Percentiles rank a stretch among this genome's conserved stretches.
Evolutionary conservation across 192 early-diverging fungal genomes (phyloP).

Genomic region (Linnemannia exigua): DNA sequence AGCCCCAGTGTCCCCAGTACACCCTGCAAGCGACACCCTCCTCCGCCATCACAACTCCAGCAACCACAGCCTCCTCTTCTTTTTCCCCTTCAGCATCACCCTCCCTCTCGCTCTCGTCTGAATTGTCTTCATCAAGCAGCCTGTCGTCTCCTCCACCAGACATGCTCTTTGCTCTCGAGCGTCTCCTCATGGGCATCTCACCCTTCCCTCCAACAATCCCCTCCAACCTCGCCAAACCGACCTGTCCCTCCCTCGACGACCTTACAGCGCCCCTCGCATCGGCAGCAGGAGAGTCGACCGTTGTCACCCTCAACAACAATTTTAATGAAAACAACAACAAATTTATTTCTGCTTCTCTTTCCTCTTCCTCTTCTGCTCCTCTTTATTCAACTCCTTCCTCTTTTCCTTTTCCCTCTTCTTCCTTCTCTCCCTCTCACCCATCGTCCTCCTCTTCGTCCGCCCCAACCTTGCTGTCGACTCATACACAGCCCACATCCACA

Average conservation of each 20-base stretch:
- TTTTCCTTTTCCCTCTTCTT: conserved; percentile 3
- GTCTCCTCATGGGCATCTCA: conserved; percentile 46
- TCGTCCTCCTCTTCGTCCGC: neutral
- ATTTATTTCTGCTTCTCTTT: neutral
- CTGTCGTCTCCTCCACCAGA: conserved; percentile 14
- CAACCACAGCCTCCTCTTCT: neutral
- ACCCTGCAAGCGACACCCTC: conserved; percentile 12
- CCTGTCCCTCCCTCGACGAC: conserved; percentile 39
- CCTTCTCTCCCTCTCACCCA: neutral
- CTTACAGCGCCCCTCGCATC: conserved; percentile 1
- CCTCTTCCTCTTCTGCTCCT: neutral
- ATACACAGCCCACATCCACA: neutral
- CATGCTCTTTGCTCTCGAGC: conserved; percentile 38
- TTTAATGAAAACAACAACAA: neutral
- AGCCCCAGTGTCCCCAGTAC: conserved; percentile 32
- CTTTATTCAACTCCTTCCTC: conserved; percentile 11
- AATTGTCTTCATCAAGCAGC: neutral
- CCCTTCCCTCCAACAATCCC: conserved; percentile 54
- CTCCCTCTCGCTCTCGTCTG: neutral
- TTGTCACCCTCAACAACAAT: neutral
- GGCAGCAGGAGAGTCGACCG: neutral
- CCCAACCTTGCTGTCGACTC: conserved; percentile 4
- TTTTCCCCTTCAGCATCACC: neutral
- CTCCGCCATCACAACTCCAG: neutral
- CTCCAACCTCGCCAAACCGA: conserved; percentile 36